phyloP scores from a whole-genome alignment of 2,329 filamentous ascomycete genomes.

The Pseudogymnoascus sp. region DNA sequence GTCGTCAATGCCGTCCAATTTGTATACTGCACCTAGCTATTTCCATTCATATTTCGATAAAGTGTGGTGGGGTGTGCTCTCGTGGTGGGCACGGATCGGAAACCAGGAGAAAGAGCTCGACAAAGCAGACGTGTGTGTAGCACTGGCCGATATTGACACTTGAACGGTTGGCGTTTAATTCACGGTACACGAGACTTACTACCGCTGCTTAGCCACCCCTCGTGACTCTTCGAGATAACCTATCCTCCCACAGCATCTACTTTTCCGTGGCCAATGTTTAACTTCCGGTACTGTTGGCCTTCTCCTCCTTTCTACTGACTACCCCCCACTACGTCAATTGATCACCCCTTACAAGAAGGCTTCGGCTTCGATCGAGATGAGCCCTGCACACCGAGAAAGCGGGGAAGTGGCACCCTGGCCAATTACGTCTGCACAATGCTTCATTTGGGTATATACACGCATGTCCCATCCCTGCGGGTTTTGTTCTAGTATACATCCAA shows the following conservation, averaged over 20 bases:
- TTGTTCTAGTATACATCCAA: background rate
- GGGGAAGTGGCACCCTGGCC: background rate
- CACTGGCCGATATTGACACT: background rate
- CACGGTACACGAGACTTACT: background rate
- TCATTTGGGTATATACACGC: slow-evolving; percentile 3
- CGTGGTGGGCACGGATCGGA: background rate
- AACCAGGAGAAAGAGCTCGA: background rate
- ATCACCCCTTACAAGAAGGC: background rate
- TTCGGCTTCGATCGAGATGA: background rate
- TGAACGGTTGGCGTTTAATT: background rate
- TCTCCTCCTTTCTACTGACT: background rate
- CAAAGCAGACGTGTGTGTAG: background rate
- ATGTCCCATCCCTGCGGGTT: background rate
- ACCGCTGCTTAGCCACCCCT: background rate
- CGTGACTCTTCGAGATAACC: background rate
- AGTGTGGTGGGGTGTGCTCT: background rate
- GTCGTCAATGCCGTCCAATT: background rate
- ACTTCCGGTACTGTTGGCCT: background rate
- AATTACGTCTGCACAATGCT: slow-evolving; percentile 3
- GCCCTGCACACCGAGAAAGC: background rate
- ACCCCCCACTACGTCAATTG: background rate
- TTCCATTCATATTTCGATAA: background rate
- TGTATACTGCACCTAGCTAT: background rate
- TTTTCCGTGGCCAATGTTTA: background rate
- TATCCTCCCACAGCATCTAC: background rate